These are phyloP conservation scores for Pseudogymnoascus verrucosus DNA, from an alignment of 2,329 filamentous ascomycete species.

Conservation along the genomic window DNA sequence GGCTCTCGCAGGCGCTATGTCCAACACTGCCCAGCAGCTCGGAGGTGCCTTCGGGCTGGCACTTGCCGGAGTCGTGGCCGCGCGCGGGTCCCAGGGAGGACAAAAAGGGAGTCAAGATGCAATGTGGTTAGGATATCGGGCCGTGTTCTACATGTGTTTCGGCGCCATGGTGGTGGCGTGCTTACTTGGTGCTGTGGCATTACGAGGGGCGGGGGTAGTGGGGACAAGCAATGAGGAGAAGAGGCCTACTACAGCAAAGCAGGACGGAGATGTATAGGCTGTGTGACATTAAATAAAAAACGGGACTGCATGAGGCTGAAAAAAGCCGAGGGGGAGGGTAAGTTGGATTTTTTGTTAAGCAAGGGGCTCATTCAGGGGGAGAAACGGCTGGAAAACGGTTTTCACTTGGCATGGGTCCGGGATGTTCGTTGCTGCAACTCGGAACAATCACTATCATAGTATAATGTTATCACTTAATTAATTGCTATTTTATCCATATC, in stretches of 20 bases:
- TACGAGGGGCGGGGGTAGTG: neutral
- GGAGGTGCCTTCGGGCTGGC: neutral
- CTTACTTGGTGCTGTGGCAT: neutral
- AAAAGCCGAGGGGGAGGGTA: neutral
- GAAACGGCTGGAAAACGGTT: neutral
- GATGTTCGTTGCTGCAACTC: neutral
- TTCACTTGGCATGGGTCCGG: neutral
- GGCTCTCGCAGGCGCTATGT: conserved; percentile 5
- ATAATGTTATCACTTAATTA: neutral
- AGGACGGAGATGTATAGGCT: neutral
- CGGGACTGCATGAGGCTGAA: neutral
- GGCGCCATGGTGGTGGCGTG: neutral
- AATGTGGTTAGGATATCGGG: neutral
- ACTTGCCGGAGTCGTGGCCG: neutral
- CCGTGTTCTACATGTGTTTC: neutral
- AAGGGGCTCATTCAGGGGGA: neutral
- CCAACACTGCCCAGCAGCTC: neutral
- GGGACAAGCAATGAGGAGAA: neutral
- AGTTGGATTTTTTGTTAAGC: neutral
- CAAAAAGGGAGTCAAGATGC: neutral
- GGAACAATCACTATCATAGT: neutral
- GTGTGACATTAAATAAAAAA: neutral
- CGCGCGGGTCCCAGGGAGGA: neutral
- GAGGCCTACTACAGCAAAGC: neutral
- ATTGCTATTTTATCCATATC: neutral